Base-by-base conservation (phyloP, 148 eudicot genomes). In the Arctostaphylos glauca region DNA sequence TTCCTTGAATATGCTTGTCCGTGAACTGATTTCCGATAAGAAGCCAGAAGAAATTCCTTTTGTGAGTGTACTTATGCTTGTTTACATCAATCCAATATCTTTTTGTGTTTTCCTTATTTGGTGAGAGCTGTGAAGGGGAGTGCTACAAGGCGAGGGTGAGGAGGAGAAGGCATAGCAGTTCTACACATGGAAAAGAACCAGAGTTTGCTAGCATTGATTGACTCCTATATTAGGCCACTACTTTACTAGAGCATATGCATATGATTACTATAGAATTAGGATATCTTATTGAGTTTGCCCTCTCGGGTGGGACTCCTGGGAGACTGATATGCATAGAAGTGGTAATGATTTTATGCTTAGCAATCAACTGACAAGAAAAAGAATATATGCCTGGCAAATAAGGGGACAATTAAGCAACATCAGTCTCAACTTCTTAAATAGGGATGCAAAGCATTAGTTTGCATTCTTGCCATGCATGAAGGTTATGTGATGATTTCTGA, bases 1-100 rank as follows among this genome's bases (percentile, higher is more conserved):
- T 73, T 88, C 92, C 76, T 87, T 96, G 81, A 88, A 86, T 80
- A 52, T 82, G 87, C 89, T 95, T 85, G 90, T 96, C 81, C 94
- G 87, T 49, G 85, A 91, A 68, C 90, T 96, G 87, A 92, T 96
- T 76, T 80, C 77, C 13, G 97, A 92, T 85, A 94, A 88, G 89
- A 94, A 89, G 83, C 91, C 83, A 86, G 98, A 94, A 64, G 97
- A 96, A 81, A 89, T 94, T 78, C 98, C 99, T 46, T 41, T 25
- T 75, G 98, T 95, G 86, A 88, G 95, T 89, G 78, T n/a, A 46
- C 52, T 80, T 80, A 62, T 79, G 76, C 56, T 85, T 81, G 60
- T 84, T 84, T 60, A 23, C 48, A 50, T 67, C n/a, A 80, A 68
- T 31, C n/a, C 60, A 49, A 49, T 64, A 64, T 70, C 74, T 49